A percentile compares a stretch with the other conserved stretches of the same genome.
Evolutionary conservation across 768 basidiomycete genomes (phyloP).

Genomic region (Mycena belliarum): DNA sequence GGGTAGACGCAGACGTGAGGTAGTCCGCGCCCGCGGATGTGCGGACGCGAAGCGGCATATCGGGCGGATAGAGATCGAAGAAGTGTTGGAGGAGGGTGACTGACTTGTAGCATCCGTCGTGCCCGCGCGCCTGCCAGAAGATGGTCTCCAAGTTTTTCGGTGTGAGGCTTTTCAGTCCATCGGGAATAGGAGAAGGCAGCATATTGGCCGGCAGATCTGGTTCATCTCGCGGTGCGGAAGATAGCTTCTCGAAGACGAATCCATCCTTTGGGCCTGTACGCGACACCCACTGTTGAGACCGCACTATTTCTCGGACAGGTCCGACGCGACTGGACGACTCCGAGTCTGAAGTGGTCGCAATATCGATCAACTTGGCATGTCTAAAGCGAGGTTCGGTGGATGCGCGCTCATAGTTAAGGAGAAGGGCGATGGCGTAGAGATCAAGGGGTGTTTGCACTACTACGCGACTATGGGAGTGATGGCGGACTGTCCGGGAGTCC

Average conservation of each 20-base stretch:
- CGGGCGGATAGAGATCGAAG: conserved; percentile 13
- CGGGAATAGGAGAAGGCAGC: conserved; percentile 8
- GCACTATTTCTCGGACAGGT: too few species aligned
- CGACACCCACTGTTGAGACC: too few species aligned
- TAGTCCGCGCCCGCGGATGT: conserved; percentile 14
- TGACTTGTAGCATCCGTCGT: conserved; percentile 23
- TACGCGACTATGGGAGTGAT: too few species aligned
- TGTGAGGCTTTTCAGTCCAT: background rate
- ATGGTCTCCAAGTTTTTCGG: conserved; percentile 21
- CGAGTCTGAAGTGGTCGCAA: background rate
- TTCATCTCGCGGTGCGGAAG: background rate
- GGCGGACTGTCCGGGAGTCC: too few species aligned
- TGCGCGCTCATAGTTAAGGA: conserved; percentile 21
- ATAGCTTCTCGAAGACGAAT: conserved; percentile 17
- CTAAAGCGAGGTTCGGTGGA: conserved; percentile 24
- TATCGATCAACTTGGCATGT: conserved; percentile 20
- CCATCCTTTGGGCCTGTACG: conserved; percentile 5
- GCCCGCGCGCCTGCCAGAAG: conserved; percentile 24
- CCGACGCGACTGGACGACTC: background rate
- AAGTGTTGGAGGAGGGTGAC: conserved; percentile 23
- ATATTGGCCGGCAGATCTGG: conserved; percentile 24
- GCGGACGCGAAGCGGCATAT: conserved; percentile 13
- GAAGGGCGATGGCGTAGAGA: conserved; percentile 17
- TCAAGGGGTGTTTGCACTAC: too few species aligned
- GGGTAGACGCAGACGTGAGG: background rate